phyloP scores from a whole-genome alignment of 2,329 filamentous ascomycete genomes.

The Stagonosporopsis tanaceti region DNA sequence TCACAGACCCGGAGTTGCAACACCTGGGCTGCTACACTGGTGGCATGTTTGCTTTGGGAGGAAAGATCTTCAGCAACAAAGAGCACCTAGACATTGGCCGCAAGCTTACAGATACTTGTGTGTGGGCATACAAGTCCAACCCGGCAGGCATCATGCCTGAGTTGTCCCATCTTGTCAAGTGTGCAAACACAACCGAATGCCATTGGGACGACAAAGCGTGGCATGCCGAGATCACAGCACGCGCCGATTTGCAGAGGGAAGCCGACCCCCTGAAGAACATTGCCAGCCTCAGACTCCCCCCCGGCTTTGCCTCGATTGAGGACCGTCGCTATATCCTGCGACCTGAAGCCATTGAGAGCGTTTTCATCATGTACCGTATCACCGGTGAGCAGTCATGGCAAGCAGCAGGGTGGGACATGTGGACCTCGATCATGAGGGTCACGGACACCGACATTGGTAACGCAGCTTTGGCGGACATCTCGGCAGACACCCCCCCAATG shows the following conservation, averaged over 20 bases:
- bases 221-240: constrained; percentile 50
- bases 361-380: constrained; percentile 67
- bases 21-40: constrained; percentile 69
- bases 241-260: constrained; percentile 33
- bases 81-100: constrained; percentile 64
- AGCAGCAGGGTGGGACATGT: constrained; percentile 60
- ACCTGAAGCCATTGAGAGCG: constrained; percentile 68
- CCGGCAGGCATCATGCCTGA: constrained; percentile 70
- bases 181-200: constrained; percentile 54
- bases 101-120: constrained; percentile 66
- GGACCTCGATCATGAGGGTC: constrained; percentile 53
- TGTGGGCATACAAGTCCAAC: constrained; percentile 68
- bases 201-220: constrained; percentile 63
- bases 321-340: constrained; percentile 58
- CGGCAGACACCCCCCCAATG: constrained; percentile 47
- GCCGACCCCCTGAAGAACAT: constrained; percentile 48
- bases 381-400: constrained; percentile 61
- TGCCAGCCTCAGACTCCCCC: constrained; percentile 51
- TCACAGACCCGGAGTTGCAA: constrained; percentile 61
- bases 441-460: constrained; percentile 57
- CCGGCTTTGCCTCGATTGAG: constrained; percentile 54
- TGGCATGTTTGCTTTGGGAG: constrained; percentile 68
- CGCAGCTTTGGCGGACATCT: constrained; percentile 55
- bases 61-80: constrained; percentile 63
- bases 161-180: constrained; percentile 62